A percentile compares a stretch with the other conserved stretches of the same genome.
Evolutionary conservation across 1,139 yeast species (phyloP).

Genomic region (Yarrowia galli): DNA sequence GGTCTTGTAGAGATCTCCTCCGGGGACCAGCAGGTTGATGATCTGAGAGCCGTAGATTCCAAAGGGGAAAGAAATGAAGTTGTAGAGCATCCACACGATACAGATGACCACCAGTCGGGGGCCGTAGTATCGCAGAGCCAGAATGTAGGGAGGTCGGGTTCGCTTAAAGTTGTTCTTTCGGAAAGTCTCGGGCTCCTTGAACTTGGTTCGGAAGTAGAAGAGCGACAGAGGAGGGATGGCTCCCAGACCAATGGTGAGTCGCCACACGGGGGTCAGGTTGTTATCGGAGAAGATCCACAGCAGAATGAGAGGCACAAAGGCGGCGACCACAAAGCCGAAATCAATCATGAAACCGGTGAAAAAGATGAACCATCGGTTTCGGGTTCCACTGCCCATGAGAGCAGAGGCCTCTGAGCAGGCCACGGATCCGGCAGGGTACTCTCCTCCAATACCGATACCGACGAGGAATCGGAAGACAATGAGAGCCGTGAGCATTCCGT

Average conservation of each 20-base stretch:
- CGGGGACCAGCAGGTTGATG: constrained; percentile 65
- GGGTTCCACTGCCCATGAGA: constrained; percentile 74
- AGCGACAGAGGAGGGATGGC: constrained; percentile 86
- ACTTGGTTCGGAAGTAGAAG: constrained; percentile 76
- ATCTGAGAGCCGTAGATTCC: constrained; percentile 81
- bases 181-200: constrained; percentile 76
- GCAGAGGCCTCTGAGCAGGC: constrained; percentile 94
- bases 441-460: constrained; percentile 81
- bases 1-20: constrained; percentile 68
- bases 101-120: constrained; percentile 75
- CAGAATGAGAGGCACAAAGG: constrained; percentile 86
- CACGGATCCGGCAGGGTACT: constrained; percentile 92
- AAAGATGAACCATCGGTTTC: constrained; percentile 89
- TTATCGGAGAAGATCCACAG: constrained; percentile 79
- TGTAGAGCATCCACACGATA: constrained; percentile 88
- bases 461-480: constrained; percentile 86
- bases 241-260: constrained; percentile 89
- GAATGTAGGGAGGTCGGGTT: constrained; percentile 69
- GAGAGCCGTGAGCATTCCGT: constrained; percentile 80
- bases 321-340: constrained; percentile 79
- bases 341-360: constrained; percentile 92
- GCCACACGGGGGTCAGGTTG: constrained; percentile 86
- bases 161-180: constrained; percentile 72
- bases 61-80: constrained; percentile 85
- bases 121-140: constrained; percentile 82